Conservation (phyloP, 805 yeast species). For the Ogataea henricii region DNA sequence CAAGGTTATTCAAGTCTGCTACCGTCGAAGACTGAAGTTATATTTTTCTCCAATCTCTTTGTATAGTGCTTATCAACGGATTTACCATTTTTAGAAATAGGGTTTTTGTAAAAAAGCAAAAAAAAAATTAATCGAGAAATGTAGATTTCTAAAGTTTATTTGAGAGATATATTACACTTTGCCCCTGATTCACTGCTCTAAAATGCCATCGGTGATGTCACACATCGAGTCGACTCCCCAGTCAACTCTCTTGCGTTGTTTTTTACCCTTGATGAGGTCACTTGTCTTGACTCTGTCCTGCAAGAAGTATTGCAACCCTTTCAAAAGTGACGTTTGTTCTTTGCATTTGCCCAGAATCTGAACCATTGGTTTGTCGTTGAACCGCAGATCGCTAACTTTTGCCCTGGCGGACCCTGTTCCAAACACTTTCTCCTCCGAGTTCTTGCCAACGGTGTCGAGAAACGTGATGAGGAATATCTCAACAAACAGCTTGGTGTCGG, state of each 20-base stretch:
- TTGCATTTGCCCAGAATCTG: conserved; percentile 51
- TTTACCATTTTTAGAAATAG: conserved; percentile 3
- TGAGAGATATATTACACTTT: no score
- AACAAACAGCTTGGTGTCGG: conserved; percentile 65
- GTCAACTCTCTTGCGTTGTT: conserved; percentile 55
- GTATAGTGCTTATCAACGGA: conserved; percentile 2
- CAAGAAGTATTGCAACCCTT: conserved; percentile 68
- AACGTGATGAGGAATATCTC: conserved; percentile 74
- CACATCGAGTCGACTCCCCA: conserved; percentile 67
- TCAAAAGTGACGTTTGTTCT: conserved; percentile 57
- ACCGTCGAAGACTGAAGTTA: not conserved
- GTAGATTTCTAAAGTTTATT: not conserved
- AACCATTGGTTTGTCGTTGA: conserved; percentile 34
- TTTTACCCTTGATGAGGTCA: conserved; percentile 52
- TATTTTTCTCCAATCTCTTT: not conserved
- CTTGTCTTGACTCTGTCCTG: conserved; percentile 47
- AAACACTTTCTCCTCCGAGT: conserved; percentile 50
- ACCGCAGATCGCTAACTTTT: conserved; percentile 34
- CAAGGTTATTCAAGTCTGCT: not conserved
- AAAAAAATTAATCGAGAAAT: not conserved
- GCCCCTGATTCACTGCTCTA: conserved; percentile 10
- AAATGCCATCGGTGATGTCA: conserved; percentile 51
- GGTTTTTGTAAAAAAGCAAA: not conserved
- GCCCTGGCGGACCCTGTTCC: conserved; percentile 44
- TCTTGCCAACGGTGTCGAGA: conserved; percentile 63